phyloP scores from a whole-genome alignment of 192 early-diverging fungal species.

The Obelidium mucronatum region DNA sequence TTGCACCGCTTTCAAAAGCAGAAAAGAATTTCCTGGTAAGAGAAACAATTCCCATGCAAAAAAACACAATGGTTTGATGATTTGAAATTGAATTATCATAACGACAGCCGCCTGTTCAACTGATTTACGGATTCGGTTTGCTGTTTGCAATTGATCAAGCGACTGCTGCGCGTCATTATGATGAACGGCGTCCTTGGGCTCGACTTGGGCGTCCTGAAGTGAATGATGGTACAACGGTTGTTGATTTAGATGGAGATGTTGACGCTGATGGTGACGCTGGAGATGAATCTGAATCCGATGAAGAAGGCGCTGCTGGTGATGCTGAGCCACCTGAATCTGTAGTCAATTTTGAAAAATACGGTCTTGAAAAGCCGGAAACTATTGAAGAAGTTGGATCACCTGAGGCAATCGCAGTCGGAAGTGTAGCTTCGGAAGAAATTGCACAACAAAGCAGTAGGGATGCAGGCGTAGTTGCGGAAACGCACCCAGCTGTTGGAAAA shows the following conservation, averaged over 20 bases:
- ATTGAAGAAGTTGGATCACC: not conserved
- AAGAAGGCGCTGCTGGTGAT: not conserved
- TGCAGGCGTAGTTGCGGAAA: not conserved
- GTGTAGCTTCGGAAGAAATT: not conserved
- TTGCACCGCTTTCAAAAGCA: slow-evolving; percentile 56
- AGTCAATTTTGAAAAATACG: not conserved
- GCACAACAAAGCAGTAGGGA: too few species aligned
- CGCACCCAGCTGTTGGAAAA: slow-evolving; percentile 11
- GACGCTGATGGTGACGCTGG: slow-evolving; percentile 18
- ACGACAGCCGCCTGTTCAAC: slow-evolving; percentile 90
- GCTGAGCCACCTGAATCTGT: not conserved
- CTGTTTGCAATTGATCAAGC: slow-evolving; percentile 90
- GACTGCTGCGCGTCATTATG: slow-evolving; percentile 71
- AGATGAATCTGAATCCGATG: slow-evolving; percentile 39
- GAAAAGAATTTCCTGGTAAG: slow-evolving; percentile 77
- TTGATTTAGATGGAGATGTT: slow-evolving; percentile 51
- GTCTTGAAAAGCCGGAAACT: not conserved
- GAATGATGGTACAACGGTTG: slow-evolving; percentile 53
- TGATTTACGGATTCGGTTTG: slow-evolving; percentile 97
- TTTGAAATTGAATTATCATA: too few species aligned
- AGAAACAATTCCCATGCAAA: too few species aligned
- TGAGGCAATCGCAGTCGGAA: too few species aligned
- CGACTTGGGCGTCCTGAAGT: slow-evolving; percentile 34
- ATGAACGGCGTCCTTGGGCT: slow-evolving; percentile 66
- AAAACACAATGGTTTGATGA: too few species aligned